A percentile compares a stretch with the other conserved stretches of the same genome.
phyloP scores from a whole-genome alignment of 176 grass and related monocot genomes.

The Oryza brachyantha region DNA sequence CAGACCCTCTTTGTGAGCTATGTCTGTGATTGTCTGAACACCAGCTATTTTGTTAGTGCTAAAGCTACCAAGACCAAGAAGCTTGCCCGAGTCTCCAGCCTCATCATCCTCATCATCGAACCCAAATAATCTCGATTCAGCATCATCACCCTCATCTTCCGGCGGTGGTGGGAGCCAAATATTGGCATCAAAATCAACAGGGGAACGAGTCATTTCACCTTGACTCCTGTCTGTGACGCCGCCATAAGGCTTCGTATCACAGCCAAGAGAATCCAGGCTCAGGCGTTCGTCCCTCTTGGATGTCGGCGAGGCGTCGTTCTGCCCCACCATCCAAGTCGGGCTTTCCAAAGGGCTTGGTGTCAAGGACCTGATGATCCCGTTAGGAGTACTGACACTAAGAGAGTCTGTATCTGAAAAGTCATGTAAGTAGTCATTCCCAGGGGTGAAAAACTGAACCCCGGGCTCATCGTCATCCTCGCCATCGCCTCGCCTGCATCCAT shows the following conservation, averaged over 20 bases:
- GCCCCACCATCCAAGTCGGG: conserved; percentile 43
- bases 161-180: conserved; percentile 58
- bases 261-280: conserved; percentile 48
- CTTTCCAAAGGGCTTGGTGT: conserved; percentile 53
- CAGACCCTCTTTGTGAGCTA: conserved; percentile 47
- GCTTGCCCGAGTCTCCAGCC: conserved; percentile 35
- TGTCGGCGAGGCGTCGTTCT: conserved; percentile 24
- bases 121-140: conserved; percentile 57
- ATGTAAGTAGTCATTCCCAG: conserved; percentile 51
- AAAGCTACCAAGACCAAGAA: conserved; percentile 46
- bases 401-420: conserved; percentile 80
- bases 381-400: conserved; percentile 47
- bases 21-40: conserved; percentile 32
- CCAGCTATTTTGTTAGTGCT: conserved; percentile 26
- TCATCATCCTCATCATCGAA: conserved; percentile 58
- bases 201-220: conserved; percentile 17
- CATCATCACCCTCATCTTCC: conserved; percentile 59
- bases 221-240: not conserved
- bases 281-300: conserved; percentile 32
- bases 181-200: conserved; percentile 40
- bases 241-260: conserved; percentile 29
- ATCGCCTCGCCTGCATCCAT: conserved; percentile 41
- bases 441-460: conserved; percentile 63
- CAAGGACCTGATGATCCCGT: conserved; percentile 38
- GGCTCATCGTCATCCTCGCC: conserved; percentile 45